phyloP scores from a whole-genome alignment of 164 flowering plant genomes.

The Aristolochia californica region DNA sequence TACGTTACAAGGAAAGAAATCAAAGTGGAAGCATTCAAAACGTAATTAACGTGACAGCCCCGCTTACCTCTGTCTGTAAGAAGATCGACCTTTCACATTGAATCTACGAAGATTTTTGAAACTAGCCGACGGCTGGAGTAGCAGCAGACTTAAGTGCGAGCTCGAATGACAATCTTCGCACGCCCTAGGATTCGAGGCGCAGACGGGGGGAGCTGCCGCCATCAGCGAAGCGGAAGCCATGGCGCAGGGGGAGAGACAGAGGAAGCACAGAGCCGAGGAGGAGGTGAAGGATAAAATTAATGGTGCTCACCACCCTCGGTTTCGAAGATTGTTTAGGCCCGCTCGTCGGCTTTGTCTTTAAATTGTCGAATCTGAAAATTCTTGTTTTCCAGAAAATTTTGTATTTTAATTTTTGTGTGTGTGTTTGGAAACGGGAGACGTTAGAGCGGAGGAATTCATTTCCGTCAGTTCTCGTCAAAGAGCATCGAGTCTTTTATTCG shows the following conservation, averaged over 20 bases:
- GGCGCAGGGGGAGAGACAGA: background rate
- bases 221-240: conserved; percentile 4
- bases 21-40: background rate
- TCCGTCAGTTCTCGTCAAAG: no score
- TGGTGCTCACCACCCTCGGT: no score
- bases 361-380: no score
- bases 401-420: no score
- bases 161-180: background rate
- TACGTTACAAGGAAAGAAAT: background rate
- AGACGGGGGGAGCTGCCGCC: conserved; percentile 3
- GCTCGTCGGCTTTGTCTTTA: no score
- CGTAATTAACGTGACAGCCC: background rate
- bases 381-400: no score
- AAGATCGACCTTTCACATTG: background rate
- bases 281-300: background rate
- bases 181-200: conserved; percentile 2
- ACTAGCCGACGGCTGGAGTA: background rate
- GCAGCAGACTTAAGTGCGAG: background rate
- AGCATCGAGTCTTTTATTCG: no score
- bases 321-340: background rate
- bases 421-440: no score
- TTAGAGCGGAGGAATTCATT: no score
- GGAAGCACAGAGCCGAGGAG: background rate
- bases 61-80: conserved; percentile 1
- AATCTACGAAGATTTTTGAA: background rate